Conservation (phyloP, 768 basidiomycete species). For the Suillus subaureus region DNA sequence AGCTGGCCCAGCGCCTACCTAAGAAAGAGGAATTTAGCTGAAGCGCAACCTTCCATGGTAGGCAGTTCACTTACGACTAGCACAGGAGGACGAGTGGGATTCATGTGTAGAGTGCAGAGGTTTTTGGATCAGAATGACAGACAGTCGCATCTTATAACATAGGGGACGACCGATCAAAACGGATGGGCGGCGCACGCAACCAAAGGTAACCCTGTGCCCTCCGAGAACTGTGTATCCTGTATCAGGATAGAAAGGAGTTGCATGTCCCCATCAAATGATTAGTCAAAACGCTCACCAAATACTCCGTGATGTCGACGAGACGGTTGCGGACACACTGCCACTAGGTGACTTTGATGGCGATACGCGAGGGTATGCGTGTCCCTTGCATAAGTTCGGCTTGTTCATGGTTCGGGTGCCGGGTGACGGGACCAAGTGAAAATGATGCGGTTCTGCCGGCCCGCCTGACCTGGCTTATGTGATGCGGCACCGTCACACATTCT, state of each 20-base stretch:
- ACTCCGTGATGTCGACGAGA: neutral
- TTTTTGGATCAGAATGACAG: neutral
- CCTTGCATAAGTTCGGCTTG: too few relatives aligned
- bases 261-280: neutral
- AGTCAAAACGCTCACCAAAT: neutral
- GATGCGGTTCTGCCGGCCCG: too few relatives aligned
- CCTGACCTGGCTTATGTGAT: too few relatives aligned
- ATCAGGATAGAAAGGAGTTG: neutral
- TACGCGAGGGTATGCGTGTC: too few relatives aligned
- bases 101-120: neutral
- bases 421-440: too few relatives aligned
- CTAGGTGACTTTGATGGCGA: too few relatives aligned
- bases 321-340: neutral
- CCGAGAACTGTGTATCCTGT: neutral
- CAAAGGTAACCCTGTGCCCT: neutral
- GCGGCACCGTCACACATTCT: too few relatives aligned
- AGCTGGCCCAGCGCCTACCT: slow-evolving; percentile 52
- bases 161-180: neutral
- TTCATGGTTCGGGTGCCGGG: too few relatives aligned
- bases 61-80: slow-evolving; percentile 5
- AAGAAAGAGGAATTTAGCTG: neutral
- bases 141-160: neutral
- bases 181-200: too few relatives aligned
- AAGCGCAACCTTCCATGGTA: neutral
- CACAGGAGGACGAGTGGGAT: slow-evolving; percentile 4